phyloP scores from a whole-genome alignment of 208 protist genomes.

The Leishmania tarentolae region DNA sequence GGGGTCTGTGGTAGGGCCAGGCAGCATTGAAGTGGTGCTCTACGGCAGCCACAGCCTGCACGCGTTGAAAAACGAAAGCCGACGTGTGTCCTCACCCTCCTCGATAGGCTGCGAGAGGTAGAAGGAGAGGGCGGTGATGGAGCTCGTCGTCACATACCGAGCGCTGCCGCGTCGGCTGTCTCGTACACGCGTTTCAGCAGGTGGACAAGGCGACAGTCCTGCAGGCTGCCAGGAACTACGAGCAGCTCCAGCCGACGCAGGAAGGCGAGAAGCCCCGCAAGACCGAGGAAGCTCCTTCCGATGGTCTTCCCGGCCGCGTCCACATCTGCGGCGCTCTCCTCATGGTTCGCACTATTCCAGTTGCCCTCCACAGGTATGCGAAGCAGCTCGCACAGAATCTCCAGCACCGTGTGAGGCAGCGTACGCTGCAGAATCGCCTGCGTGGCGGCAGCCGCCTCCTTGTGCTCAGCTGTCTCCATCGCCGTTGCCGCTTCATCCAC shows the following conservation, averaged over 20 bases:
- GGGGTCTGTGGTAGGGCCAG: not conserved
- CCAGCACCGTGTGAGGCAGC: conserved; percentile 55
- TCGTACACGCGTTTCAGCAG: conserved; percentile 61
- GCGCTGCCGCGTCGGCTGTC: conserved; percentile 39
- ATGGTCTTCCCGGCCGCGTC: conserved; percentile 17
- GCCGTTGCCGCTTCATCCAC: conserved; percentile 20
- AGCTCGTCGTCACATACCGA: conserved; percentile 20
- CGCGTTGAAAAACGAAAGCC: not conserved
- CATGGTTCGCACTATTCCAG: not conserved
- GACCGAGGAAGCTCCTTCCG: conserved; percentile 59
- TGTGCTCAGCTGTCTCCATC: not conserved
- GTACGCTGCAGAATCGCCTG: conserved; percentile 48
- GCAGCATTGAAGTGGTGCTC: not conserved
- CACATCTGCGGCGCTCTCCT: not conserved
- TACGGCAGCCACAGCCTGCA: not conserved
- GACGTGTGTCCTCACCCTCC: not conserved
- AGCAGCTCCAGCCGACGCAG: conserved; percentile 54
- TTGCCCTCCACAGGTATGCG: conserved; percentile 23
- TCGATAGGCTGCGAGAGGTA: not conserved
- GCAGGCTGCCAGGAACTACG: conserved; percentile 51
- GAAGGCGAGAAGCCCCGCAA: conserved; percentile 66
- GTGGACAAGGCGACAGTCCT: conserved; percentile 34
- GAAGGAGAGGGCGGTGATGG: not conserved
- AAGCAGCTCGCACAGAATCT: conserved; percentile 62
- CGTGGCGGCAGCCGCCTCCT: conserved; percentile 7